phyloP scores from a whole-genome alignment of 1,284 basidiomycete species.

The Inonotus obliquus region DNA sequence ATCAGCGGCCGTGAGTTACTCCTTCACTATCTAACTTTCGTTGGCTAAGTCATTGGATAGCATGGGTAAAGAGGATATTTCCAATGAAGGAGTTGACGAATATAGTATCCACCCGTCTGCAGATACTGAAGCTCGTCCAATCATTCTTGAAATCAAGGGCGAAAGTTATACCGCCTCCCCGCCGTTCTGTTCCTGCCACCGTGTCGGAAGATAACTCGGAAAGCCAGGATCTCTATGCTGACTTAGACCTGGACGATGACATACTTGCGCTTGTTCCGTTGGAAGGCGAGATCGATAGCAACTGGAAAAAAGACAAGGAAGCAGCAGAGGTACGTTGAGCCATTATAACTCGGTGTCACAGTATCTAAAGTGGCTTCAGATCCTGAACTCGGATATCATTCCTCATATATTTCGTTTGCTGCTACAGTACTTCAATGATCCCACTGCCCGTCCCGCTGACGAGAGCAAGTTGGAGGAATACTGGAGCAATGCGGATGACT shows the following conservation, averaged over 20 bases:
- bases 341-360: neutral
- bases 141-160: conserved; percentile 62
- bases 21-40: neutral
- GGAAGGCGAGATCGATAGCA: conserved; percentile 24
- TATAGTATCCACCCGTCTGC: conserved; percentile 40
- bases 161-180: conserved; percentile 43
- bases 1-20: conserved; percentile 52
- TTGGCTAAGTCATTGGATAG: conserved; percentile 30
- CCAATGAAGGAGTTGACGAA: conserved; percentile 37
- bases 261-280: conserved; percentile 52
- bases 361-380: conserved; percentile 31
- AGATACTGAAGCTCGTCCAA: conserved; percentile 57
- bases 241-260: conserved; percentile 51
- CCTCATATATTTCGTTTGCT: conserved; percentile 61
- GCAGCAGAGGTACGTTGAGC: conserved; percentile 37
- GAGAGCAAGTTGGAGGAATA: conserved; percentile 29
- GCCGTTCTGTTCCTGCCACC: conserved; percentile 32
- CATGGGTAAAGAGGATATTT: conserved; percentile 60
- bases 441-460: conserved; percentile 22
- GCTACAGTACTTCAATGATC: conserved; percentile 44
- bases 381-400: conserved; percentile 50
- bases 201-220: conserved; percentile 49
- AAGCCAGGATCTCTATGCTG: conserved; percentile 71
- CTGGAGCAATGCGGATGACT: conserved; percentile 38
- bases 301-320: conserved; percentile 36